Base-by-base conservation (phyloP, 768 basidiomycete genomes). In the Sarcomyxa edulis region DNA sequence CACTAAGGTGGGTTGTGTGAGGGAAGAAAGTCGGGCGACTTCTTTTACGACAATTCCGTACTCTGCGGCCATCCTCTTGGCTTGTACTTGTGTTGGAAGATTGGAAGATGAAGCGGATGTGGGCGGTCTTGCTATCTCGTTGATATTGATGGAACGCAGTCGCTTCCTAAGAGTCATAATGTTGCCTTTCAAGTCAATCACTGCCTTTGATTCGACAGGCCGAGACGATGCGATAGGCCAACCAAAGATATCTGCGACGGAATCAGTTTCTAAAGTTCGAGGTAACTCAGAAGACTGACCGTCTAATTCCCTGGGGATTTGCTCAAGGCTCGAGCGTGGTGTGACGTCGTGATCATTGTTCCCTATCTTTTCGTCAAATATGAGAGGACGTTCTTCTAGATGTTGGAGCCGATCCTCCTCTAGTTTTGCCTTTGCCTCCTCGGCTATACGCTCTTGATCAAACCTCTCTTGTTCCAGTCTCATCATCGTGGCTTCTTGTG, bases 101-200 rank as follows among this genome's bases (percentile, higher is more conserved):
- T 56, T 53, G 16, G 64, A 45, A n/a, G 70, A 61, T 37, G 58
- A 58, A 7, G 69, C 60, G 7, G 61, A 30, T 37, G 56, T 58
- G 7, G 55, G 56, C 5, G 81, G 74, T 16, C 68, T 68, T 12
- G 72, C 68, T 27, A 65, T 53, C 28, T 75, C 70, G 32, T 75
- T 74, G 45, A 88, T 74, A 38, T 66, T 71, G 43, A 89, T 65
- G 7, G 77, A 72, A 30, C 72, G 72, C 22, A 90, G 60, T 9
- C 74, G 69, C 49, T 71, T 82, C 39, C 83, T 70, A 19, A 85
- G 60, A 1, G 59, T 56, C 33, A 74, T 53, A 29, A 88, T 71
- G 21, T 60, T 68, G 18, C 60, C 54, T 48, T 77, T 69, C 7
- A 82, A 52, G 39, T 72, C 66, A 28, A 55, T 46, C 44, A 68